Conservation (phyloP, 2,329 filamentous ascomycete species). For the Sarocladium oryzae region DNA sequence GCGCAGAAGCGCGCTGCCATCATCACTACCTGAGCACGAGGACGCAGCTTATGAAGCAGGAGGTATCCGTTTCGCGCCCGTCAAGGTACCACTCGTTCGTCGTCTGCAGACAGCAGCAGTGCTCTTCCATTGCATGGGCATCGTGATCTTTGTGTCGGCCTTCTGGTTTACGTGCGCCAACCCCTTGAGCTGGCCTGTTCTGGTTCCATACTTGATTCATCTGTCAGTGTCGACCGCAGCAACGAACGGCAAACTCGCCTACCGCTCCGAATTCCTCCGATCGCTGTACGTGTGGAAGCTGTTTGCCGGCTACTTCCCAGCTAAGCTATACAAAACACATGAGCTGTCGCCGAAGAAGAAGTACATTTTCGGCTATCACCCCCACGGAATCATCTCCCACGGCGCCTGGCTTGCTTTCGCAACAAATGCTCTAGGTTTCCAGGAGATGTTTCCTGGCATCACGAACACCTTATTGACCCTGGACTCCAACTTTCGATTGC, state of each 20-base stretch:
- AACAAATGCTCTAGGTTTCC: conserved; percentile 84
- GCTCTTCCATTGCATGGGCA: conserved; percentile 64
- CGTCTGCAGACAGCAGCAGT: conserved; percentile 75
- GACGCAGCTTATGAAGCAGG: conserved; percentile 29
- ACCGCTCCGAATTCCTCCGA: conserved; percentile 69
- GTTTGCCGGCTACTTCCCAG: conserved; percentile 90
- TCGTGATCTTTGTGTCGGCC: conserved; percentile 62
- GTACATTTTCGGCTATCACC: conserved; percentile 96
- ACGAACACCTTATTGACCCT: conserved; percentile 89
- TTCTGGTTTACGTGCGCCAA: conserved; percentile 93
- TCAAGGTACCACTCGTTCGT: conserved; percentile 64
- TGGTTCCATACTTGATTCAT: conserved; percentile 74
- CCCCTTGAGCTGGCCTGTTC: conserved; percentile 80
- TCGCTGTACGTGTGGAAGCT: conserved; percentile 73
- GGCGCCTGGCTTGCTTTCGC: conserved; percentile 91
- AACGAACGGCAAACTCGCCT: conserved; percentile 66
- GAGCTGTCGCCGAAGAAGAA: conserved; percentile 74
- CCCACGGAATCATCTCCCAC: conserved; percentile 94
- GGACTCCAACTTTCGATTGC: conserved; percentile 92
- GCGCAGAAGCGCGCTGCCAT: conserved; percentile 11
- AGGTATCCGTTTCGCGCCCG: conserved; percentile 76
- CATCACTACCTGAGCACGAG: conserved; percentile 23
- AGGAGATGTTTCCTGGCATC: conserved; percentile 84
- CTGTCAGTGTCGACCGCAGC: conserved; percentile 73
- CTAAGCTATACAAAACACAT: conserved; percentile 76